Evolutionary conservation across 768 basidiomycete genomes (phyloP).

Genomic region (Leccinellum albellum): DNA sequence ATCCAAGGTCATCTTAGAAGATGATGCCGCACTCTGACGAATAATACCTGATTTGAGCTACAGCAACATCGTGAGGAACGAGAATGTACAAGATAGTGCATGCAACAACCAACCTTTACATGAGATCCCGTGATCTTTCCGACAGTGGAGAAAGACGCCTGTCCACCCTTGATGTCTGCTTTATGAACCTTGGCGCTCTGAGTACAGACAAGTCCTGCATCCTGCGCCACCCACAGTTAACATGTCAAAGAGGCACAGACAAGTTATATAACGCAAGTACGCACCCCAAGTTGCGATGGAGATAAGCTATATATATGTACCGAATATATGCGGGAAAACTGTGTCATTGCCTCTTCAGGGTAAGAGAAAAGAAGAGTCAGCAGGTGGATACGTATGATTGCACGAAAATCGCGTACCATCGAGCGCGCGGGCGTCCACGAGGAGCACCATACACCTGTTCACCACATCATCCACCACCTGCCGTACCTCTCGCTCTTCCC

Average conservation of each 20-base stretch:
- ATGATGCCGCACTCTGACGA: conserved; percentile 28
- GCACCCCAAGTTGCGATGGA: conserved; percentile 53
- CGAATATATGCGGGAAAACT: conserved; percentile 50
- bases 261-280: not conserved
- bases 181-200: conserved; percentile 30
- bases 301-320: conserved; percentile 72
- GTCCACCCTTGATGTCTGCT: conserved; percentile 29
- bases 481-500: not conserved
- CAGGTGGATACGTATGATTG: not conserved
- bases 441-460: conserved; percentile 44
- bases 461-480: conserved; percentile 44
- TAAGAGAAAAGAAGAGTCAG: not conserved
- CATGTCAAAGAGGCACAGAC: not conserved
- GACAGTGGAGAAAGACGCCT: conserved; percentile 1
- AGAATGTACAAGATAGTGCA: not conserved
- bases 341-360: conserved; percentile 46
- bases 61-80: not conserved
- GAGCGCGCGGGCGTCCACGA: conserved; percentile 62
- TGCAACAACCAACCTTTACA: conserved; percentile 41
- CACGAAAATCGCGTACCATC: conserved; percentile 44
- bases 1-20: conserved; percentile 43
- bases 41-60: conserved; percentile 14
- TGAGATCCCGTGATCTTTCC: conserved; percentile 48
- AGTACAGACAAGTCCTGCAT: conserved; percentile 40
- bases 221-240: conserved; percentile 31